Base-by-base conservation (phyloP, 306 rosid species). In the Chamaecrista fasciculata region DNA sequence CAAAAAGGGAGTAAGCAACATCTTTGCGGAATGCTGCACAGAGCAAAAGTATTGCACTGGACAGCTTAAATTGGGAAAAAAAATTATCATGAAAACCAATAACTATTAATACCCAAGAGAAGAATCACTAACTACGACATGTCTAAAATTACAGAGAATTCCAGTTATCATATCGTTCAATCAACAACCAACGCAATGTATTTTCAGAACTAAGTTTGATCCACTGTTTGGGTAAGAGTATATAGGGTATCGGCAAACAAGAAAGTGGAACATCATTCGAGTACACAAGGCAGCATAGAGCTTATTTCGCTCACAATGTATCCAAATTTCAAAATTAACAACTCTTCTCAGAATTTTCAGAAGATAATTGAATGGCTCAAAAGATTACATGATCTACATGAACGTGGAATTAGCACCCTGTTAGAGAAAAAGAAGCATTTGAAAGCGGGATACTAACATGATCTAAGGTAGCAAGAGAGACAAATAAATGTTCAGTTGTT, bases 81-180 rank as follows among this genome's bases (percentile, higher is more conserved):
- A 66, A 53, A 42, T 63, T 5, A 1, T 56, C 23, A 56, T 28
- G 62, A 28, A 57, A 57, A 16, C 58, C 59, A 64, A 44, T 58
- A 31, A 68, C 65, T 65, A 73, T 48, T 48, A 31, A 25, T 16
- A 60, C 56, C 51, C 33, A 31, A 61, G 16, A 56, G 48, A 62
- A 61, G 47, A 31, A 42, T 25, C 65, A 23, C 53, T 71, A 61
- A 20, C 42, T 42, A 57, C 63, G 15, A 29, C 33, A 46, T 44
- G 48, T 26, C 12, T 33, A 14, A 52, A 19, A 20, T 55, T 43
- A 71, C 44, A 43, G n/a, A 34, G 34, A 50, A 39, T 18, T 70
- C 48, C 53, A 49, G 18, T 31, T 39, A 16, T 58, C 47, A 56
- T 0, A 31, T 65, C 63, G 51, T 43, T 20, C 56, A 33, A 71